Percentiles rank a stretch among this genome's conserved stretches.
Conservation (phyloP, 371 early-diverging fungal species). For the Chytridium lagenaria region DNA sequence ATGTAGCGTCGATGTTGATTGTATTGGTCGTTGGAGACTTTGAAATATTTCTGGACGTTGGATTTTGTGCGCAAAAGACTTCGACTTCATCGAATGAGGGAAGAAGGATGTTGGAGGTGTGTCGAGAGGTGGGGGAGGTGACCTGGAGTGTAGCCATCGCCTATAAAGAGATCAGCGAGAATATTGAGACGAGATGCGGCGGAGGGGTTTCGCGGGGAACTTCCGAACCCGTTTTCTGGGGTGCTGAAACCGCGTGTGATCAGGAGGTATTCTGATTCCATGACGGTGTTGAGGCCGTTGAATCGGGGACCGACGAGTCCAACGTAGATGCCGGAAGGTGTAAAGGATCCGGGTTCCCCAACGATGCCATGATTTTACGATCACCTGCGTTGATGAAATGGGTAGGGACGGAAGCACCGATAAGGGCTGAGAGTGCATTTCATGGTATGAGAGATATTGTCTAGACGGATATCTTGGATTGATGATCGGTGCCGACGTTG, state of each 20-base stretch:
- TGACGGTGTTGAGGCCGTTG: constrained; percentile 25
- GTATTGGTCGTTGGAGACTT: not conserved
- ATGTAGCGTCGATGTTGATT: constrained; percentile 31
- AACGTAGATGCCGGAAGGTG: constrained; percentile 37
- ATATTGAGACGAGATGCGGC: constrained; percentile 7
- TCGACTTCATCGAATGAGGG: constrained; percentile 21
- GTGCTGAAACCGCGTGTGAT: not conserved
- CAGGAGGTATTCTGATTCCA: constrained; percentile 39
- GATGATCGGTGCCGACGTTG: not conserved
- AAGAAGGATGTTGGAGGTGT: not conserved
- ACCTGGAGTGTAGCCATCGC: not conserved
- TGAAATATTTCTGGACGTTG: not conserved
- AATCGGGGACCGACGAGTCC: constrained; percentile 49
- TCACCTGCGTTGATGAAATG: constrained; percentile 46
- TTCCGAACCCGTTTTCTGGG: constrained; percentile 13
- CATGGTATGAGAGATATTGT: constrained; percentile 12
- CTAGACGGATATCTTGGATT: not conserved
- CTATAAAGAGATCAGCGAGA: constrained; percentile 19
- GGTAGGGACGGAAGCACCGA: constrained; percentile 43
- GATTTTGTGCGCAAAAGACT: not conserved
- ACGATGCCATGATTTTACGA: constrained; percentile 31
- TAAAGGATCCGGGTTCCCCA: not conserved
- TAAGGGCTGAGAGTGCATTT: constrained; percentile 29
- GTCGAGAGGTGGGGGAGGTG: not conserved
- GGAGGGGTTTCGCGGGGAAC: not conserved